These are phyloP conservation scores for Chenopodium berlandieri DNA, from an alignment of 148 eudicot species.

Conservation along the genomic window DNA sequence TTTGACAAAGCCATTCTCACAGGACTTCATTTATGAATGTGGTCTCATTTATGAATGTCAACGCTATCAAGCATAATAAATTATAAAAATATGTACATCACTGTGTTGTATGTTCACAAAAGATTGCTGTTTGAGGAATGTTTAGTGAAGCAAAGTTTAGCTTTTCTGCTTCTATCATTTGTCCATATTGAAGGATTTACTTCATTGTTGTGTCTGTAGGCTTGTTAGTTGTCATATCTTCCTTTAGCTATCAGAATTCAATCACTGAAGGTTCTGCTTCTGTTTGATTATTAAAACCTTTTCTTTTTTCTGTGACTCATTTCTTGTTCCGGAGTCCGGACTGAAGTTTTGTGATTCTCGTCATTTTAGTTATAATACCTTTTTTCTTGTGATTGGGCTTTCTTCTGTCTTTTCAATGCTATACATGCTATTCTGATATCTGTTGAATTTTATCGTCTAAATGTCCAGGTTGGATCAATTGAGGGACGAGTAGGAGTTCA, in stretches of 20 bases:
- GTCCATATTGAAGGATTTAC: not conserved
- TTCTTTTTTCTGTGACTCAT: not conserved
- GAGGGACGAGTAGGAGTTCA: constrained; percentile 98
- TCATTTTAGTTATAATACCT: not conserved
- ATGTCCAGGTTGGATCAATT: constrained; percentile 80
- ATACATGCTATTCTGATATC: not conserved
- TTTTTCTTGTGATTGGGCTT: not conserved
- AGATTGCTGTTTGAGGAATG: not conserved
- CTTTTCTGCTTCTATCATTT: not conserved
- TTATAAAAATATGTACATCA: not conserved
- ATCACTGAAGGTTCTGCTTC: not conserved
- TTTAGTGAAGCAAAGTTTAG: not conserved
- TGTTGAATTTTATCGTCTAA: constrained; percentile 15
- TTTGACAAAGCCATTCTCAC: not conserved
- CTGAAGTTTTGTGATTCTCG: not conserved
- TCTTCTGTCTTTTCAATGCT: not conserved
- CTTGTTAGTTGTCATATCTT: not conserved
- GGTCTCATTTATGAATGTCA: not conserved
- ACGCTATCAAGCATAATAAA: not conserved
- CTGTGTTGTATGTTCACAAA: not conserved
- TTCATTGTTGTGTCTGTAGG: not conserved
- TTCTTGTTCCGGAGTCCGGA: not conserved
- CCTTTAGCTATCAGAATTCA: not conserved
- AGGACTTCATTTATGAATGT: not conserved
- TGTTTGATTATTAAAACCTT: not conserved